These are phyloP conservation scores for Didymella pomorum DNA, from an alignment of 2,329 filamentous ascomycete genomes.

Conservation along the genomic window DNA sequence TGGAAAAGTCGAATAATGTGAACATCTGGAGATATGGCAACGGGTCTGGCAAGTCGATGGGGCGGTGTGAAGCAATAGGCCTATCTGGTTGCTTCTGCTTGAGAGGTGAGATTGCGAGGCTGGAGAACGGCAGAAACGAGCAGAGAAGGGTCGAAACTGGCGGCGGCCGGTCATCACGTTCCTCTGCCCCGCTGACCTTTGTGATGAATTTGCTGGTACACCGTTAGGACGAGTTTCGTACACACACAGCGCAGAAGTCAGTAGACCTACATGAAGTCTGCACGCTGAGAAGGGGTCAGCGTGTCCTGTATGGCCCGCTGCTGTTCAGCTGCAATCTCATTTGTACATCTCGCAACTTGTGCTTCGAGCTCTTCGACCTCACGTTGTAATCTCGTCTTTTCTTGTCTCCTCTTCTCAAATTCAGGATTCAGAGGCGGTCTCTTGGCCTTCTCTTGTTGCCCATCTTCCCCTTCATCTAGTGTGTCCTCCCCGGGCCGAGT, in stretches of 20 bases:
- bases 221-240: conserved; percentile 15
- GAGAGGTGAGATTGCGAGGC: conserved; percentile 37
- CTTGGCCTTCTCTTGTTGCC: conserved; percentile 9
- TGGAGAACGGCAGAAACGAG: conserved; percentile 53
- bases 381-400: conserved; percentile 40
- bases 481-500: conserved; percentile 24
- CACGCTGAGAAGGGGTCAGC: conserved; percentile 31
- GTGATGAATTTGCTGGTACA: conserved; percentile 34
- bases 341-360: conserved; percentile 41
- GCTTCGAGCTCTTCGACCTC: conserved; percentile 43
- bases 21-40: conserved; percentile 76
- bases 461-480: not conserved
- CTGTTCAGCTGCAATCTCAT: conserved; percentile 40
- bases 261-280: conserved; percentile 35
- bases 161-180: conserved; percentile 31
- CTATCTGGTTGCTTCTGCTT: conserved; percentile 37
- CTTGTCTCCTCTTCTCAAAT: conserved; percentile 40
- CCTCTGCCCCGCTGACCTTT: conserved; percentile 27
- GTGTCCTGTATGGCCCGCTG: conserved; percentile 24
- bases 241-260: not conserved
- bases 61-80: conserved; percentile 68
- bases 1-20: conserved; percentile 70
- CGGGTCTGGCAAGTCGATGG: conserved; percentile 69
- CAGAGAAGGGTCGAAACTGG: conserved; percentile 47
- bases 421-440: conserved; percentile 33